A percentile compares a stretch with the other conserved stretches of the same genome.
Evolutionary conservation across 345 rosid genomes (phyloP).

Genomic region (Fremontodendron californicum): DNA sequence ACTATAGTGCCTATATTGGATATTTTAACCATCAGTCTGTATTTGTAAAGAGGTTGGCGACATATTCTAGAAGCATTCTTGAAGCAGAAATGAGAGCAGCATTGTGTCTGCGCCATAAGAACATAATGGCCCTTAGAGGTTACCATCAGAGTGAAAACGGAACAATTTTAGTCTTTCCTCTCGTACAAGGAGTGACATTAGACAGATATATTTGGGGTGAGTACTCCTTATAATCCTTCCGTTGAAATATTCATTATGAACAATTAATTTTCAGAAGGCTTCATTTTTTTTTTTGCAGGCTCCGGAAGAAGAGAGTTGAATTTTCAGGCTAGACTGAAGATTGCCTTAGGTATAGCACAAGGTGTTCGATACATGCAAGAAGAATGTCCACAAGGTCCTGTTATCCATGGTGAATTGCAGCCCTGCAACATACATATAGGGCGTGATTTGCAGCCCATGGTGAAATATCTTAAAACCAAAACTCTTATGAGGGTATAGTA

Average conservation of each 20-base stretch:
- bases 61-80: slow-evolving; percentile 15
- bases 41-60: slow-evolving; percentile 20
- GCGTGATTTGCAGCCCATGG: slow-evolving; percentile 30
- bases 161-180: slow-evolving; percentile 26
- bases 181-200: slow-evolving; percentile 15
- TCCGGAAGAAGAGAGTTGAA: slow-evolving; percentile 2
- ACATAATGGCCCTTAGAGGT: slow-evolving; percentile 23
- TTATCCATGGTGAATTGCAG: slow-evolving; percentile 29
- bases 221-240: not conserved
- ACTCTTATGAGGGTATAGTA: not conserved
- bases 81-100: slow-evolving; percentile 38
- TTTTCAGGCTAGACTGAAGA: slow-evolving; percentile 30
- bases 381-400: slow-evolving; percentile 34
- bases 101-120: slow-evolving; percentile 24
- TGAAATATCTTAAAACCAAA: slow-evolving; percentile 15
- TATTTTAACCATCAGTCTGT: slow-evolving; percentile 13
- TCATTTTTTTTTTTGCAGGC: slow-evolving; percentile 12
- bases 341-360: slow-evolving; percentile 31
- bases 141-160: slow-evolving; percentile 28
- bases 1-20: slow-evolving; percentile 20
- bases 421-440: slow-evolving; percentile 27
- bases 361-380: slow-evolving; percentile 40
- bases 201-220: slow-evolving; percentile 26
- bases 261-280: not conserved
- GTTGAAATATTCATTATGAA: not conserved